These are phyloP conservation scores for Cladosporium sphaerospermum DNA, from an alignment of 2,329 filamentous ascomycete species.

Conservation along the genomic window DNA sequence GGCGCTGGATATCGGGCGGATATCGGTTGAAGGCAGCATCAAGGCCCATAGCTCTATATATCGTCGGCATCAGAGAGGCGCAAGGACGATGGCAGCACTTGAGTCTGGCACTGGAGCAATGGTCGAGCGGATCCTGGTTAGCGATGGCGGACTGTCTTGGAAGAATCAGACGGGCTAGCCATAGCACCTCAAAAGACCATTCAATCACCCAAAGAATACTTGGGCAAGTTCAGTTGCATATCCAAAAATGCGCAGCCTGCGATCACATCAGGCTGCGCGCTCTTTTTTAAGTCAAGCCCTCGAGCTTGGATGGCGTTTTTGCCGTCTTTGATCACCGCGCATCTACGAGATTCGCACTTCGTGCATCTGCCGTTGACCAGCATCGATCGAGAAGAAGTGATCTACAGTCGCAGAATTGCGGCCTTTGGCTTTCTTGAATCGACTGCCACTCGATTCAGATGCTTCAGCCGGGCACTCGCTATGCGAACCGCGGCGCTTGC, in stretches of 20 bases:
- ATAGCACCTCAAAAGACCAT: conserved; percentile 11
- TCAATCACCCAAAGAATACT: background rate
- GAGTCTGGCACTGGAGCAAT: conserved; percentile 7
- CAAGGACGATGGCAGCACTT: conserved; percentile 10
- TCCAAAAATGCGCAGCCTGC: conserved; percentile 2
- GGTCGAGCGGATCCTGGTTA: conserved; percentile 10
- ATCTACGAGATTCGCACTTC: too few relatives aligned
- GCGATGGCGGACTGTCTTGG: conserved; percentile 12
- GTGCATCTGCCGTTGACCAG: too few relatives aligned
- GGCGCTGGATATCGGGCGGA: conserved; percentile 10
- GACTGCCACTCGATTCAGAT: too few relatives aligned
- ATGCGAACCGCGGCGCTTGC: too few relatives aligned
- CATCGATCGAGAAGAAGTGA: too few relatives aligned
- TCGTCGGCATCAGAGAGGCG: conserved; percentile 11
- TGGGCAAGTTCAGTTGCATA: conserved; percentile 7
- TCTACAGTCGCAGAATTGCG: too few relatives aligned
- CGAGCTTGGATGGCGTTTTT: background rate
- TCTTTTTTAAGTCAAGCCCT: background rate
- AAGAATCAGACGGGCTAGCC: conserved; percentile 11
- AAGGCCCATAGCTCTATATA: conserved; percentile 12
- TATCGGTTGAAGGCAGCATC: conserved; percentile 11
- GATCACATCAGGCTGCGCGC: background rate
- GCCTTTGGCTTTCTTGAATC: too few relatives aligned
- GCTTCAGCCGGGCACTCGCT: too few relatives aligned
- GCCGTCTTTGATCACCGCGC: background rate